Percentiles rank a stretch among this genome's conserved stretches.
Conservation (phyloP, 2,329 filamentous ascomycete genomes). For the Fusarium sp. region DNA sequence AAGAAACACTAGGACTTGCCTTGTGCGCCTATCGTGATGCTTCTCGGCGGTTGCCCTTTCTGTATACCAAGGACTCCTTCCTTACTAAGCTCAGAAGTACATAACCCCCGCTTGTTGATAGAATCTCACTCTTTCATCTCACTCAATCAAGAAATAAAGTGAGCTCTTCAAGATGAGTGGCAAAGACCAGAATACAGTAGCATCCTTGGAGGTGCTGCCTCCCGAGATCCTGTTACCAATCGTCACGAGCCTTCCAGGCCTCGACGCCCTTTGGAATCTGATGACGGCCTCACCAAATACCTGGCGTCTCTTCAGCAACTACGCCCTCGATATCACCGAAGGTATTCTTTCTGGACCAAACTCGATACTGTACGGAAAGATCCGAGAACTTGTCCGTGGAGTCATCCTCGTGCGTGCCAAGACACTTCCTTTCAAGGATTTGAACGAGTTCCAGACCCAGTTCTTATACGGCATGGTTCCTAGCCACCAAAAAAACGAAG, state of each 20-base stretch:
- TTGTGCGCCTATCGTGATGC: background rate
- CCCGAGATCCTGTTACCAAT: background rate
- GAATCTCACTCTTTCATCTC: background rate
- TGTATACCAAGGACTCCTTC: background rate
- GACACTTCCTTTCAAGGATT: background rate
- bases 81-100: background rate
- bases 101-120: background rate
- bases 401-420: background rate
- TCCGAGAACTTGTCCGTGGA: background rate
- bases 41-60: background rate
- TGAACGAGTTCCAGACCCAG: background rate
- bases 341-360: background rate
- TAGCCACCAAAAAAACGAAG: background rate
- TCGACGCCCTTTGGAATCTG: background rate
- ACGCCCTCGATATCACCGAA: background rate
- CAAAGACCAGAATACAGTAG: accelerated
- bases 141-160: background rate
- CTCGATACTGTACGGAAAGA: background rate
- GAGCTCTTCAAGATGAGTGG: background rate
- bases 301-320: background rate
- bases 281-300: background rate
- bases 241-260: background rate
- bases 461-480: background rate
- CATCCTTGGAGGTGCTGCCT: background rate
- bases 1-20: no score